Percentiles rank a stretch among this genome's conserved stretches.
Conservation (phyloP, 2,329 filamentous ascomycete genomes). For the Albifimbria verrucaria region DNA sequence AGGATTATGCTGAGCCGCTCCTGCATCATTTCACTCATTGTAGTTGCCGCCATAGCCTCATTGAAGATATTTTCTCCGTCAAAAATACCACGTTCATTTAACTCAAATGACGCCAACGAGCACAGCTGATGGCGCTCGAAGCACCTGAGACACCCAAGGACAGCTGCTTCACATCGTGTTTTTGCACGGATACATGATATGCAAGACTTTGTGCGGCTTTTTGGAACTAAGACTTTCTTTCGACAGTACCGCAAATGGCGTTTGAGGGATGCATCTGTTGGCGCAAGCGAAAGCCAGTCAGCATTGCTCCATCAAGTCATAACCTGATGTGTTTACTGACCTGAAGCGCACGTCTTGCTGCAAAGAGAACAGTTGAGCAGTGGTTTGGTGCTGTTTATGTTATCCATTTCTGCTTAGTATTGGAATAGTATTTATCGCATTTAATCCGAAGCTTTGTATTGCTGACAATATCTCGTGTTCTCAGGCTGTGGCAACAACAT, state of each 20-base stretch:
- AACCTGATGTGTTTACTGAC: too few species aligned
- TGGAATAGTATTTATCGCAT: too few species aligned
- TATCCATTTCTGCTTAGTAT: too few species aligned
- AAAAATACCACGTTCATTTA: background rate
- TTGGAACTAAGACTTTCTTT: background rate
- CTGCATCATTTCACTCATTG: background rate
- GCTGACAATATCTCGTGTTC: too few species aligned
- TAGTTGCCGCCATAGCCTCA: background rate
- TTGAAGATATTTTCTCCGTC: background rate
- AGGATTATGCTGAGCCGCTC: background rate
- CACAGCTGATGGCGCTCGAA: background rate
- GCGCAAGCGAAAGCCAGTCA: too few species aligned
- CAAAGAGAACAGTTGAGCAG: too few species aligned
- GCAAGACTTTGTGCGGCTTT: background rate
- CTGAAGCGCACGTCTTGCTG: too few species aligned
- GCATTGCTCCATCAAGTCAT: too few species aligned
- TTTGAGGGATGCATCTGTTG: background rate
- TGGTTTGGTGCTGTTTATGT: too few species aligned
- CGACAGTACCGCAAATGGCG: constrained; percentile 2
- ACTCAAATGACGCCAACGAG: background rate
- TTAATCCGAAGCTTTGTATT: too few species aligned
- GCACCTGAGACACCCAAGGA: background rate
- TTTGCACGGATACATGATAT: background rate
- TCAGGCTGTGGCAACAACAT: too few species aligned
- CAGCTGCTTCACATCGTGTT: background rate